Conservation (phyloP, 2,329 filamentous ascomycete species). For the Epichloe brachyelytri region DNA sequence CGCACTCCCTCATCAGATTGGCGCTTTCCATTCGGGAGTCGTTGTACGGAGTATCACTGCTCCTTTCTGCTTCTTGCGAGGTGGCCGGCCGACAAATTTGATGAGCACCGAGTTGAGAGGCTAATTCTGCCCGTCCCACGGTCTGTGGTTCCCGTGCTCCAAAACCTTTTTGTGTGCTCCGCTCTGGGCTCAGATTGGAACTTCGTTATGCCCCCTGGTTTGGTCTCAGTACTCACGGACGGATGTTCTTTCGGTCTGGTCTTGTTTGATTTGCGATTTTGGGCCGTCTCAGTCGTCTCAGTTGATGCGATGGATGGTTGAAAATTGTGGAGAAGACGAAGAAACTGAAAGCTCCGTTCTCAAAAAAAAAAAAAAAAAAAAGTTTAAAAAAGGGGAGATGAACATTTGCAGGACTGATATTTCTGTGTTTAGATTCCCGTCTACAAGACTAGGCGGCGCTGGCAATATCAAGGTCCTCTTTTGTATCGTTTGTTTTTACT, state of each 20-base stretch:
- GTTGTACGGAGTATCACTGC: conserved; percentile 13
- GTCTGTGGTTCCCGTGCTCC: conserved; percentile 18
- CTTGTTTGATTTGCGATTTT: background rate
- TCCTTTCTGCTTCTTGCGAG: conserved; percentile 34
- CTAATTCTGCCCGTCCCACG: conserved; percentile 14
- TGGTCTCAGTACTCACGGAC: background rate
- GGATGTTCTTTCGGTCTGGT: background rate
- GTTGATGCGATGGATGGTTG: background rate
- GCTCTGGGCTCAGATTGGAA: conserved; percentile 1
- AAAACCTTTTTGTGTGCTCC: conserved; percentile 10
- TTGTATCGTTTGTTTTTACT: background rate
- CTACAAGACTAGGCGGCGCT: background rate
- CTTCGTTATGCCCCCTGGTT: background rate
- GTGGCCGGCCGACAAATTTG: conserved; percentile 32
- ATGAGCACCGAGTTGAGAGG: conserved; percentile 31
- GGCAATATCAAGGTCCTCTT: background rate
- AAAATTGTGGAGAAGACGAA: background rate
- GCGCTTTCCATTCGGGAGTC: conserved; percentile 31
- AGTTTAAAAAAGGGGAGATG: too few species aligned
- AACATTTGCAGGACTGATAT: background rate
- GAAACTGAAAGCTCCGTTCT: background rate
- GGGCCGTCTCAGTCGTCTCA: background rate
- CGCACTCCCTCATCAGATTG: conserved; percentile 35
- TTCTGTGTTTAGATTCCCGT: background rate
- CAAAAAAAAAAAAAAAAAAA: too few species aligned